phyloP scores from a whole-genome alignment of 106 monocot species.

The Allium cepa region DNA sequence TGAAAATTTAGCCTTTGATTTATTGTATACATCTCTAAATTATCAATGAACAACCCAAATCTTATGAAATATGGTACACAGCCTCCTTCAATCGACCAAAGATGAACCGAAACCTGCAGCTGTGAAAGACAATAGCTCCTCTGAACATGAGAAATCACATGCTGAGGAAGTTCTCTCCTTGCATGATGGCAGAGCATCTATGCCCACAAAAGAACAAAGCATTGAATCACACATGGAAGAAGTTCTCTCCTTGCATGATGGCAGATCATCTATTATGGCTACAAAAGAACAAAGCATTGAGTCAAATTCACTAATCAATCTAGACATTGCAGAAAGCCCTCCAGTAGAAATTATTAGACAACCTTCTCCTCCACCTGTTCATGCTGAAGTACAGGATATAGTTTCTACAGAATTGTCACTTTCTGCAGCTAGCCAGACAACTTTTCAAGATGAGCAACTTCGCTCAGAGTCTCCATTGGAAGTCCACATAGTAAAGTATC shows the following conservation, averaged over 20 bases:
- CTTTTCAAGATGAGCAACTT: conserved; percentile 51
- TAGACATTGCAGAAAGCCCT: conserved; percentile 24
- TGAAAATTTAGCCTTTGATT: no score
- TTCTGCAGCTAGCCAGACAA: conserved; percentile 16
- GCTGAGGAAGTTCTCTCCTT: conserved; percentile 67
- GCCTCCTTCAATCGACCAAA: conserved; percentile 28
- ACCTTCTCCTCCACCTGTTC: conserved; percentile 78
- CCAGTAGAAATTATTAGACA: conserved; percentile 47
- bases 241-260: conserved; percentile 68
- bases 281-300: conserved; percentile 25
- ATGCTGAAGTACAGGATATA: conserved; percentile 69
- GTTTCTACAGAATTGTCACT: conserved; percentile 27
- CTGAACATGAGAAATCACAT: conserved; percentile 34
- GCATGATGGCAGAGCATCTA: conserved; percentile 32
- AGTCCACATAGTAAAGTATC: conserved; percentile 71
- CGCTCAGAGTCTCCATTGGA: conserved; percentile 60
- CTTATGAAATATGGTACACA: conserved; percentile 9
- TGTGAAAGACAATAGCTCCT: conserved; percentile 26
- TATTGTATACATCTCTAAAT: no score
- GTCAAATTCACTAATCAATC: conserved; percentile 9
- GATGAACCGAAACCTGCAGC: conserved; percentile 13
- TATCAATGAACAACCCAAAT: no score
- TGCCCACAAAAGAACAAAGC: conserved; percentile 30
- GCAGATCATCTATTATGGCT: conserved; percentile 12
- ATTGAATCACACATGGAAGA: conserved; percentile 21